Conservation (phyloP, 2,329 filamentous ascomycete species). For the Diaporthe helianthi region DNA sequence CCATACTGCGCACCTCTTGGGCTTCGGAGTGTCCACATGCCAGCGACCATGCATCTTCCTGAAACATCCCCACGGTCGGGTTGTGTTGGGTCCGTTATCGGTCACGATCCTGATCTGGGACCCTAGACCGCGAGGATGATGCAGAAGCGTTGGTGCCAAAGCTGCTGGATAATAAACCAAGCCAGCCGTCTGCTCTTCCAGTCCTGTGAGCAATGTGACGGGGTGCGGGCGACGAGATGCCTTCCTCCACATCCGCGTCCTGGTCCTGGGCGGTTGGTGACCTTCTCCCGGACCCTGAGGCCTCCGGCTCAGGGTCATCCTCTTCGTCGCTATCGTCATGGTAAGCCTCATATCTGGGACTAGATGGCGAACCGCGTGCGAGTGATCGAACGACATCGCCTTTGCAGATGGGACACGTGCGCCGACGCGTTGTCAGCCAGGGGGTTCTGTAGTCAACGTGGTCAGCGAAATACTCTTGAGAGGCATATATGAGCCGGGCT, state of each 20-base stretch:
- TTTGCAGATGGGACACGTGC: slow-evolving; percentile 99
- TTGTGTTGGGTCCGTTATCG: slow-evolving; percentile 14
- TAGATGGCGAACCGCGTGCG: slow-evolving; percentile 59
- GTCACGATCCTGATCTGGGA: slow-evolving; percentile 31
- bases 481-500: not conserved
- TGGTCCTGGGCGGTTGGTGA: slow-evolving; percentile 40
- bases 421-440: slow-evolving; percentile 92
- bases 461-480: slow-evolving; percentile 37
- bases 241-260: slow-evolving; percentile 54
- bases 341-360: slow-evolving; percentile 61
- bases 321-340: slow-evolving; percentile 60
- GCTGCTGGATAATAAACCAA: slow-evolving; percentile 31
- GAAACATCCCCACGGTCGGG: not conserved
- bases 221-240: slow-evolving; percentile 42
- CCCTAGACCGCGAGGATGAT: slow-evolving; percentile 24
- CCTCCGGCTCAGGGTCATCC: slow-evolving; percentile 44
- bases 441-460: slow-evolving; percentile 70
- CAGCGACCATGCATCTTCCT: not conserved
- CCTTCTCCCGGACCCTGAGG: slow-evolving; percentile 31
- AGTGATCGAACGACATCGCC: slow-evolving; percentile 86
- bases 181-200: slow-evolving; percentile 28
- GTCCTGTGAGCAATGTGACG: slow-evolving; percentile 8
- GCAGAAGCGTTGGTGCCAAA: slow-evolving; percentile 27
- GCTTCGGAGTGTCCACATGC: not conserved
- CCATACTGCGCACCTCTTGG: not conserved